A percentile compares a stretch with the other conserved stretches of the same genome.
These are phyloP conservation scores for Starmerella cellae DNA, from an alignment of 805 yeast genomes.

Conservation along the genomic window DNA sequence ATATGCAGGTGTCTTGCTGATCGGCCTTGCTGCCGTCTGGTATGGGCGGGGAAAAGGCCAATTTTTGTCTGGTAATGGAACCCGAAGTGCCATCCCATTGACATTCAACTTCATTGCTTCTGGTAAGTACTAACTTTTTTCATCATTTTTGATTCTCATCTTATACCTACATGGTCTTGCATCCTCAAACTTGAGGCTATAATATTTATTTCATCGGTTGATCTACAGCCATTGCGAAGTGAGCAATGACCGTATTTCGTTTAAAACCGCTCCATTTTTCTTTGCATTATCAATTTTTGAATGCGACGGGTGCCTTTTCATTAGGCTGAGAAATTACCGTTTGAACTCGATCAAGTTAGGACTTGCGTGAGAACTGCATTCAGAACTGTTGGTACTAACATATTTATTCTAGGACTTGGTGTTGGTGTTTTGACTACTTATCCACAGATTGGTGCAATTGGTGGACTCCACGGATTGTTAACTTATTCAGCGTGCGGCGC, in stretches of 20 bases:
- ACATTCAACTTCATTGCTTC: conserved; percentile 83
- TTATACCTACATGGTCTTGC: not conserved
- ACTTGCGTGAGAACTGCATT: conserved; percentile 63
- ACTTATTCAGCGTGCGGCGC: conserved; percentile 73
- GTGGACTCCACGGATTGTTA: conserved; percentile 77
- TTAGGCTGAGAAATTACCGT: conserved; percentile 61
- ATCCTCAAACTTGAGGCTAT: not conserved
- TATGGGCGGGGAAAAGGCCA: conserved; percentile 38
- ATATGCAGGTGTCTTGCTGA: conserved; percentile 40
- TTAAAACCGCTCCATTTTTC: not conserved
- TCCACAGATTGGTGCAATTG: conserved; percentile 70
- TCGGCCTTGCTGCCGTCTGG: conserved; percentile 52
- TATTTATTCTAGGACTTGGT: conserved; percentile 49
- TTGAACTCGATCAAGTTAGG: conserved; percentile 67
- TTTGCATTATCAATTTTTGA: conserved; percentile 1
- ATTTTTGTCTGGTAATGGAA: conserved; percentile 37
- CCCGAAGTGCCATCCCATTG: conserved; percentile 69
- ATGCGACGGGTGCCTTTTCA: conserved; percentile 22
- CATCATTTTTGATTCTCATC: not conserved
- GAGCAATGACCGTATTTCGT: too few species aligned
- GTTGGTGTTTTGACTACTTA: conserved; percentile 79
- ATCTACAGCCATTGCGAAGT: too few species aligned
- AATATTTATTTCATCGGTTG: too few species aligned
- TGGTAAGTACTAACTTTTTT: conserved; percentile 30
- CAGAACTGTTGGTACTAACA: conserved; percentile 13